Percentiles rank a stretch among this genome's conserved stretches.
Evolutionary conservation across 2,329 filamentous ascomycete species (phyloP).

Genomic region (Colletotrichum ledebouriae): DNA sequence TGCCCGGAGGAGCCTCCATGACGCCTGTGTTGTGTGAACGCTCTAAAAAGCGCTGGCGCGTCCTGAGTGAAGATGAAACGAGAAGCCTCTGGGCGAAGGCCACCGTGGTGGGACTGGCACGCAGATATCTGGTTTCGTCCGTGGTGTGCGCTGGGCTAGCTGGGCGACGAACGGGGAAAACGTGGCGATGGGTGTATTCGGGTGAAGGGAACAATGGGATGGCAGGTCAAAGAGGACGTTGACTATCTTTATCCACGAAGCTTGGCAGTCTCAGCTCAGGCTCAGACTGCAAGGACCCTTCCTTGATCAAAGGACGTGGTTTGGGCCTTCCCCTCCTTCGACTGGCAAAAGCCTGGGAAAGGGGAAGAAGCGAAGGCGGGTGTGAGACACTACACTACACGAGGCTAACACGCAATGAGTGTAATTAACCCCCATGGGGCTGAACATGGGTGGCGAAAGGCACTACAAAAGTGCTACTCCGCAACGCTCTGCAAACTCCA

Average conservation of each 20-base stretch:
- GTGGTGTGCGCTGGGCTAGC: too few species aligned
- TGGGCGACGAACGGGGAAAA: conserved; percentile 1
- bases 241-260: conserved; percentile 22
- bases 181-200: not conserved
- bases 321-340: not conserved
- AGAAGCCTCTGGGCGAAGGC: not conserved
- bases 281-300: not conserved
- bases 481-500: conserved; percentile 18
- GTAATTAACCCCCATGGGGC: too few species aligned
- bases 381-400: conserved; percentile 29
- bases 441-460: too few species aligned
- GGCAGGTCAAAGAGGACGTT: not conserved
- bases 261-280: conserved; percentile 1
- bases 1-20: conserved; percentile 39
- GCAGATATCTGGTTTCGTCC: not conserved
- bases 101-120: not conserved
- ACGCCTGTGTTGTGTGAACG: not conserved
- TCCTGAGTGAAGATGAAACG: not conserved
- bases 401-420: conserved; percentile 10
- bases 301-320: conserved; percentile 1
- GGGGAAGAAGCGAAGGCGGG: conserved; percentile 1
- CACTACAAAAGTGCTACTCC: conserved; percentile 1
- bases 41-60: not conserved
- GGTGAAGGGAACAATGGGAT: not conserved
- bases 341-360: conserved; percentile 5